phyloP scores from a whole-genome alignment of 495 filamentous ascomycete genomes.

The Gamarada debralockiae region DNA sequence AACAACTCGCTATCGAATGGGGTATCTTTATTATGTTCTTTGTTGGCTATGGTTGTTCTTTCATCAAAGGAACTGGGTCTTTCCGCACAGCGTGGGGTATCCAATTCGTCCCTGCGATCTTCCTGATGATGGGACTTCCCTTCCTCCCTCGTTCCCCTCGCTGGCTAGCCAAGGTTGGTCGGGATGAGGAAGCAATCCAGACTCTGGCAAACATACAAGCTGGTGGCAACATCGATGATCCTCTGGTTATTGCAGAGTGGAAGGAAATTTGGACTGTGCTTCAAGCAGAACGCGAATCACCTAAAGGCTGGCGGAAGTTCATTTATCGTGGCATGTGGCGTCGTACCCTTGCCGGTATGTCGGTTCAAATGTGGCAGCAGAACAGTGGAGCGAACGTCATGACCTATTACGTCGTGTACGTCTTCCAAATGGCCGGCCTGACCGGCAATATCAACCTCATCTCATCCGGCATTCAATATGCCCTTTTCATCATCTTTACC shows the following conservation, averaged over 20 bases:
- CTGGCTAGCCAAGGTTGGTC: slow-evolving; percentile 68
- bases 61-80: slow-evolving; percentile 55
- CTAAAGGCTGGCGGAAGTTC: slow-evolving; percentile 55
- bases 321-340: slow-evolving; percentile 65
- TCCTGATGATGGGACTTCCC: slow-evolving; percentile 59
- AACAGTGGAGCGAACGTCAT: slow-evolving; percentile 62
- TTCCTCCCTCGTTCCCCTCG: slow-evolving; percentile 71
- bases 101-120: slow-evolving; percentile 63
- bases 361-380: slow-evolving; percentile 71
- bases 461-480: slow-evolving; percentile 70
- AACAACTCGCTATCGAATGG: slow-evolving; percentile 75
- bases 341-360: slow-evolving; percentile 64
- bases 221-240: slow-evolving; percentile 58
- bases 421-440: slow-evolving; percentile 55
- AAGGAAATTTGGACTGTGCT: slow-evolving; percentile 64
- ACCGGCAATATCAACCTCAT: slow-evolving; percentile 62
- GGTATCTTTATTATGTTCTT: slow-evolving; percentile 62
- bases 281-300: slow-evolving; percentile 50
- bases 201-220: slow-evolving; percentile 66
- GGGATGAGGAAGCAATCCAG: slow-evolving; percentile 57
- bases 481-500: slow-evolving; percentile 72
- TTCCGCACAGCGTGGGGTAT: slow-evolving; percentile 75
- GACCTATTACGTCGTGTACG: slow-evolving; percentile 15
- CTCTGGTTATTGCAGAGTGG: slow-evolving; percentile 67
- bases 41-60: slow-evolving; percentile 57